Evolutionary conservation across 768 basidiomycete species (phyloP).

Genomic region (Pleurotus djamor): DNA sequence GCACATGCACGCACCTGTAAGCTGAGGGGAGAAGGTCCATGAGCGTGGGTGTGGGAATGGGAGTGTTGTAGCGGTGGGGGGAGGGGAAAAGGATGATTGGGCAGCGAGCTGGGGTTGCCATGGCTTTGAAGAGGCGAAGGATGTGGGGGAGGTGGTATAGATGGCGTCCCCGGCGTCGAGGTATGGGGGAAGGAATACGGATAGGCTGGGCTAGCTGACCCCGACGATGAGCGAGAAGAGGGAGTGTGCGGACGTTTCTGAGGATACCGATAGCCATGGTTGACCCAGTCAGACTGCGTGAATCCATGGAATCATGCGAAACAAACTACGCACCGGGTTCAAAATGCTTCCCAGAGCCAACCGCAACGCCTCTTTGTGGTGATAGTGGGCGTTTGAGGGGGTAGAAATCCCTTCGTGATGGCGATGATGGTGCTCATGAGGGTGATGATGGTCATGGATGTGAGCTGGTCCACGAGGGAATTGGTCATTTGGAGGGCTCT

Average conservation of each 20-base stretch:
- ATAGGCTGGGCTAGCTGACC: slow-evolving; percentile 46
- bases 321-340: slow-evolving; percentile 43
- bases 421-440: slow-evolving; percentile 20
- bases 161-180: slow-evolving; percentile 9
- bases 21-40: slow-evolving; percentile 34
- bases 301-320: no score
- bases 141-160: slow-evolving; percentile 20
- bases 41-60: slow-evolving; percentile 12
- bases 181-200: slow-evolving; percentile 26
- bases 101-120: slow-evolving; percentile 18
- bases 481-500: slow-evolving; percentile 27
- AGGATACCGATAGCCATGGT: neutral
- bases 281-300: no score
- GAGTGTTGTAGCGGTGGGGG: slow-evolving; percentile 6
- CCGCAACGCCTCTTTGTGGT: slow-evolving; percentile 48
- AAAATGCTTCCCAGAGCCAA: slow-evolving; percentile 62
- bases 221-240: slow-evolving; percentile 40
- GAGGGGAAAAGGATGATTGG: slow-evolving; percentile 12
- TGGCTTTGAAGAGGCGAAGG: slow-evolving; percentile 14
- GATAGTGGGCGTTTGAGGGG: slow-evolving; percentile 26
- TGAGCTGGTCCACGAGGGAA: slow-evolving; percentile 12
- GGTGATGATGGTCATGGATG: slow-evolving; percentile 10
- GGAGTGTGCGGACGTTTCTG: slow-evolving; percentile 52
- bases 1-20: slow-evolving; percentile 25
- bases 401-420: neutral